phyloP scores from a whole-genome alignment of 495 filamentous ascomycete species.

The Daldinia caldariorum region DNA sequence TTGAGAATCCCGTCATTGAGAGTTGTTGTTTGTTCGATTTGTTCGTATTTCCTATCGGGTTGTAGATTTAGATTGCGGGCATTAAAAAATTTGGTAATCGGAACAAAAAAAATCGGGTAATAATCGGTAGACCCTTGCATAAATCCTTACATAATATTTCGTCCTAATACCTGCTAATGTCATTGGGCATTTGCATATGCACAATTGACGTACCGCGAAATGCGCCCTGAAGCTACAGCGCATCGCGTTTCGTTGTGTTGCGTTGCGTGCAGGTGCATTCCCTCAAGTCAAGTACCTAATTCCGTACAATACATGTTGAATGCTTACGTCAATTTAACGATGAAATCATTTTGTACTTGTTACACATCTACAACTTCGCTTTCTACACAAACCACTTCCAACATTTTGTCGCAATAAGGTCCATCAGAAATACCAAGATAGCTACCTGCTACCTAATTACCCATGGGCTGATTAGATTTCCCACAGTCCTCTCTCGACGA shows the following conservation, averaged over 20 bases:
- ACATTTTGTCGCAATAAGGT: slow-evolving; percentile 15
- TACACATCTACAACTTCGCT: neutral
- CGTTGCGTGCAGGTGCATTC: neutral
- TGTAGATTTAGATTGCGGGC: neutral
- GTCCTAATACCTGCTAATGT: neutral
- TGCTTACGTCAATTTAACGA: slow-evolving; percentile 7
- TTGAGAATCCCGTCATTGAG: too few species aligned
- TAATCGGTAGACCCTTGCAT: slow-evolving; percentile 11
- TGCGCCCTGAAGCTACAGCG: slow-evolving; percentile 1
- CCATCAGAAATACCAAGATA: neutral
- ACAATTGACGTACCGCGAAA: slow-evolving; percentile 1
- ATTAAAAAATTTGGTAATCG: neutral
- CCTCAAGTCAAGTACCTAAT: neutral
- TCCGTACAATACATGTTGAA: neutral
- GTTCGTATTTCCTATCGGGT: neutral
- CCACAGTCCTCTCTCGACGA: slow-evolving; percentile 15
- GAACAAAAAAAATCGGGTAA: slow-evolving; percentile 1
- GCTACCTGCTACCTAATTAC: too few species aligned
- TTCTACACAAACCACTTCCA: neutral
- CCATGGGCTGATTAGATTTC: slow-evolving; percentile 28
- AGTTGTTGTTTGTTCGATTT: too few species aligned
- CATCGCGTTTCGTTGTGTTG: neutral
- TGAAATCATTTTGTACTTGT: neutral
- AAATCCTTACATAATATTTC: neutral
- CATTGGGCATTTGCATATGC: slow-evolving; percentile 1